These are phyloP conservation scores for Fusarium concolor DNA, from an alignment of 2,329 filamentous ascomycete genomes.

Conservation along the genomic window DNA sequence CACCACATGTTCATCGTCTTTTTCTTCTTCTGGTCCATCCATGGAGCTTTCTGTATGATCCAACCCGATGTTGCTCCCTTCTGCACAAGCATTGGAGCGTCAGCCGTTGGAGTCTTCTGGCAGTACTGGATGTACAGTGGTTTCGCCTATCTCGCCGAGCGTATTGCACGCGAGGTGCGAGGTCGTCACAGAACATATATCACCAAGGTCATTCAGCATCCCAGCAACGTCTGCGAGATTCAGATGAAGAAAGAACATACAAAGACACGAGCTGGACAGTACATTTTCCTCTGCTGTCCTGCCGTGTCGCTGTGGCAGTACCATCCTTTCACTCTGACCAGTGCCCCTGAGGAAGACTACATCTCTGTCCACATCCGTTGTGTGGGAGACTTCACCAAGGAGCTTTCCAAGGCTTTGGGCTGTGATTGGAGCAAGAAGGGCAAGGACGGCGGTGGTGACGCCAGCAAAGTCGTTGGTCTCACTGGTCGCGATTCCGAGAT, in stretches of 20 bases:
- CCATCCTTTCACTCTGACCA: constrained; percentile 87
- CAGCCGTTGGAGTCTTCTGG: constrained; percentile 83
- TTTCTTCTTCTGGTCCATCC: constrained; percentile 92
- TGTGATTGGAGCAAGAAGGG: constrained; percentile 74
- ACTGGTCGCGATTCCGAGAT: constrained; percentile 68
- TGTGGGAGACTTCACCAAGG: constrained; percentile 83
- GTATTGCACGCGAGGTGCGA: constrained; percentile 80
- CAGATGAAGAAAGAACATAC: constrained; percentile 93
- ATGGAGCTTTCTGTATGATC: constrained; percentile 92
- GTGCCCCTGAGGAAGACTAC: constrained; percentile 89
- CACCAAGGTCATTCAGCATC: constrained; percentile 89
- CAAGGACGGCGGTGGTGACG: constrained; percentile 47
- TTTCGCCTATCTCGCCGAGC: constrained; percentile 82
- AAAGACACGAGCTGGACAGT: constrained; percentile 83
- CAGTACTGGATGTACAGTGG: constrained; percentile 91
- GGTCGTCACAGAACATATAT: constrained; percentile 87
- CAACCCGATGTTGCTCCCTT: constrained; percentile 84
- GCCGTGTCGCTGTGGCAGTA: constrained; percentile 90
- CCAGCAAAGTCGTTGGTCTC: constrained; percentile 77
- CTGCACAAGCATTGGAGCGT: constrained; percentile 74
- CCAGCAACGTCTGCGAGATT: constrained; percentile 89
- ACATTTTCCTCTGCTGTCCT: constrained; percentile 90
- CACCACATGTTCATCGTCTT: constrained; percentile 90
- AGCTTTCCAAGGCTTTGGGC: constrained; percentile 76
- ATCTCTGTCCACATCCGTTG: constrained; percentile 88